Base-by-base conservation (phyloP, 192 early-diverging fungal genomes). In the Chytriomyces sp. region DNA sequence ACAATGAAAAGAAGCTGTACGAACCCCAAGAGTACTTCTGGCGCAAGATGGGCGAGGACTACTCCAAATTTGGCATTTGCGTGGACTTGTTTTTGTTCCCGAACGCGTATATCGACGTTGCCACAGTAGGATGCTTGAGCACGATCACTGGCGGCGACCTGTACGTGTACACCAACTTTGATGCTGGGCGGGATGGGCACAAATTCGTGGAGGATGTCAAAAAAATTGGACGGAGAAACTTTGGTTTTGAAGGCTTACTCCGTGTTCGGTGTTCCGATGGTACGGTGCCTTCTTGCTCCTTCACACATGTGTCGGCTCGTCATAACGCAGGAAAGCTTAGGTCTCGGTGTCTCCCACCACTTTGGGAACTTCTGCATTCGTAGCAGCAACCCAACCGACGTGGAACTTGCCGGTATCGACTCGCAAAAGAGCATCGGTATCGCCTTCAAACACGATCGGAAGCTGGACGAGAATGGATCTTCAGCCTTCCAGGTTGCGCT, bases 81-180 rank as follows among this genome's bases (percentile, higher is more conserved):
- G 86, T 95, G 67, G 96, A 94, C 78, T 70, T 94, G 71, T 99
- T 92, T 81, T 78, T 98, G 49, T 97, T 99, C 82, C 95, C 96
- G 2, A 79, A 78, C 6, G 84, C 90, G 4, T 96, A 94, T 74
- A 88, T 95, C 54, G 97, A 99, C 75, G 85, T 96, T 2, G 95
- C 97, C 4, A 93, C 94, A 2, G 53, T 94, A 30, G 90, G 90
- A 80, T 78, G 78, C 96, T 40, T 82, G 90, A 39, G 89, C 91
- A 7, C 72, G 3, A 54, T 96, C 34, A 98, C 95, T 12, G 95
- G 95, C 30, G 97, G 97, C 33, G 93, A 95, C 57, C 86, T 84
- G 31, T 87, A 91, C 69, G 81, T 84, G 74, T 96, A 94, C 77
- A 88, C 89, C 7, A 88, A 91, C 72, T 99, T 98, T 80, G 85